phyloP scores from a whole-genome alignment of 2,329 filamentous ascomycete species.

The Chrysoporthe austroafricana region DNA sequence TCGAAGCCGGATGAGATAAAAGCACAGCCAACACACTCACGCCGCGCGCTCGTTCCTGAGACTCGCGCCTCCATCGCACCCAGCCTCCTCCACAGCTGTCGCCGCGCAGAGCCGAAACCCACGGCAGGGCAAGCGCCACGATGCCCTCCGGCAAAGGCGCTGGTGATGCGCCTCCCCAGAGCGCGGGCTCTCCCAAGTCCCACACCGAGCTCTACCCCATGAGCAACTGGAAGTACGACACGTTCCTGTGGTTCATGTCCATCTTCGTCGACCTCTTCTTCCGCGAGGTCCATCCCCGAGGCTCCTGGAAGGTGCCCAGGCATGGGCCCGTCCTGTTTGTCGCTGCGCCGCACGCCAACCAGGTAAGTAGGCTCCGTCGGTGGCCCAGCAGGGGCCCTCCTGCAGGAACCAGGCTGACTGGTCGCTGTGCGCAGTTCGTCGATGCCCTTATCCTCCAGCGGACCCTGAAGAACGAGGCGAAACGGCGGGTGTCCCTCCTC shows the following conservation, averaged over 20 bases:
- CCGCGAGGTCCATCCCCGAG: conserved; percentile 92
- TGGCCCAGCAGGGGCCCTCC: conserved; percentile 13
- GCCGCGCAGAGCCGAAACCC: neutral
- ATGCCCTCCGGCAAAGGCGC: neutral
- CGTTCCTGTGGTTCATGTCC: conserved; percentile 76
- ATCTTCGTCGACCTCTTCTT: conserved; percentile 96
- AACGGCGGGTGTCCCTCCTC: conserved; percentile 86
- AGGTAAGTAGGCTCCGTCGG: conserved; percentile 63
- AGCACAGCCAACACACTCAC: neutral
- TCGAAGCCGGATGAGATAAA: neutral
- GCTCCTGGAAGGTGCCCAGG: conserved; percentile 91
- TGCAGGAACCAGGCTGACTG: neutral
- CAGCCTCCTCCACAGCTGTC: too few species aligned
- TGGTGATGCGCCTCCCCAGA: conserved; percentile 32
- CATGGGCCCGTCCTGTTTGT: conserved; percentile 92
- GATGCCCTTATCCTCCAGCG: conserved; percentile 94
- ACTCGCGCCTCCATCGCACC: too few species aligned
- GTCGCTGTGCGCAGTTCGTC: conserved; percentile 69
- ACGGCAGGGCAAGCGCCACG: neutral
- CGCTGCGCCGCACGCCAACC: conserved; percentile 94
- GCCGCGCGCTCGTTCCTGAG: neutral
- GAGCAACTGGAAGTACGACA: conserved; percentile 76
- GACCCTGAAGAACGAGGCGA: conserved; percentile 82
- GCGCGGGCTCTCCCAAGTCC: conserved; percentile 34
- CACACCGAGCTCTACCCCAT: conserved; percentile 67